Conservation (phyloP, 2,329 filamentous ascomycete species). For the Penicillium aurantiogriseum region DNA sequence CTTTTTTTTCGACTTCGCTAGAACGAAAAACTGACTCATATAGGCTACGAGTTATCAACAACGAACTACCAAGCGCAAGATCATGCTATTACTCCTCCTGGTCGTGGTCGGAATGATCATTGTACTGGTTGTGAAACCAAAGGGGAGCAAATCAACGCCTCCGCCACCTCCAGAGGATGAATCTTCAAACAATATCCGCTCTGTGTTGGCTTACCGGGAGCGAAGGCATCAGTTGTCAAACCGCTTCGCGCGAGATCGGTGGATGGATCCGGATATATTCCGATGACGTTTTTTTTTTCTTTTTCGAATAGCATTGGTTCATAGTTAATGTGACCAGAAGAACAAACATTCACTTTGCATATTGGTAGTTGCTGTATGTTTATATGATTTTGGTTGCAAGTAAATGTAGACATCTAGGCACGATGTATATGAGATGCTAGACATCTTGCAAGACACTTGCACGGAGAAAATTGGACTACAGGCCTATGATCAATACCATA, state of each 20-base stretch:
- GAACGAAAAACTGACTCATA: neutral
- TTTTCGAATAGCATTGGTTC: slow-evolving; percentile 19
- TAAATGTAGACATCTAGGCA: neutral
- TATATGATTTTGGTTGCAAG: neutral
- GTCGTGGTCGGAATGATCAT: slow-evolving; percentile 86
- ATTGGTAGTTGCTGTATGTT: neutral
- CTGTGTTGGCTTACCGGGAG: slow-evolving; percentile 22
- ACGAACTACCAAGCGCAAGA: slow-evolving; percentile 83
- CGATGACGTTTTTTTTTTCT: slow-evolving; percentile 22
- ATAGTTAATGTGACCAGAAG: slow-evolving; percentile 10
- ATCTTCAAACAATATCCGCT: slow-evolving; percentile 25
- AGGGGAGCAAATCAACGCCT: slow-evolving; percentile 37
- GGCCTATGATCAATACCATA: neutral
- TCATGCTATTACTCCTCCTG: slow-evolving; percentile 83
- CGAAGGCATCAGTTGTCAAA: slow-evolving; percentile 24
- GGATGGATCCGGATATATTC: slow-evolving; percentile 38
- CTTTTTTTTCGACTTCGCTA: neutral
- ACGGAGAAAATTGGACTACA: neutral
- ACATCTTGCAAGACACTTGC: neutral
- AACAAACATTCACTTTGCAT: neutral
- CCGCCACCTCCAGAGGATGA: slow-evolving; percentile 27
- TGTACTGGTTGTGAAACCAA: slow-evolving; percentile 76
- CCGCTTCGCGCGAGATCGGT: slow-evolving; percentile 29
- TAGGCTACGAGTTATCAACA: slow-evolving; percentile 80
- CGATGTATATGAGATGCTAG: neutral